These are phyloP conservation scores for Fraxinus pennsylvanica DNA, from an alignment of 257 asterid species.

Conservation along the genomic window DNA sequence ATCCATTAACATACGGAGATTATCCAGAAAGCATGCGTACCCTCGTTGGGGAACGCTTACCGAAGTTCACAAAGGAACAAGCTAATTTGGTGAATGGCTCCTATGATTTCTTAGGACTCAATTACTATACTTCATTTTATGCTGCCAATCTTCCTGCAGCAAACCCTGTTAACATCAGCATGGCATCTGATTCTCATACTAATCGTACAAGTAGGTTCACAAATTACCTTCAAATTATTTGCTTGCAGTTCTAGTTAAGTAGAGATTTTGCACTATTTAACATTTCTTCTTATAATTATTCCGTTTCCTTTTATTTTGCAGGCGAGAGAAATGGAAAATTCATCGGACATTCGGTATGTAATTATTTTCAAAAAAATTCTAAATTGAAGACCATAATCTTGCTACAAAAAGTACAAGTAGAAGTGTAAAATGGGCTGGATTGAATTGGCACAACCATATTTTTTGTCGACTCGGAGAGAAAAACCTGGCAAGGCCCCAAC, in stretches of 20 bases:
- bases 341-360: slow-evolving; percentile 46
- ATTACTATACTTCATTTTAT: slow-evolving; percentile 53
- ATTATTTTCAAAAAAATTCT: too few relatives aligned
- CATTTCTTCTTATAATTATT: background rate
- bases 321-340: slow-evolving; percentile 38
- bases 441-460: too few relatives aligned
- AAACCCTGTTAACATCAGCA: slow-evolving; percentile 20
- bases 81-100: slow-evolving; percentile 46
- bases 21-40: slow-evolving; percentile 52
- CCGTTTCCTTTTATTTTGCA: slow-evolving; percentile 12
- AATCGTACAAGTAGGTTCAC: slow-evolving; percentile 29
- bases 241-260: background rate
- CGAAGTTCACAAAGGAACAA: slow-evolving; percentile 38
- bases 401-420: too few relatives aligned
- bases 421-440: too few relatives aligned
- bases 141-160: slow-evolving; percentile 25
- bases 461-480: too few relatives aligned
- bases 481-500: too few relatives aligned
- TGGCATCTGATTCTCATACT: slow-evolving; percentile 23
- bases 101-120: slow-evolving; percentile 53
- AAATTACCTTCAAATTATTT: background rate
- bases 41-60: slow-evolving; percentile 45
- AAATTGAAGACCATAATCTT: too few relatives aligned
- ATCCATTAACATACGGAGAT: slow-evolving; percentile 49
- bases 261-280: background rate